Conservation (phyloP, 1,284 basidiomycete species). For the Hemileia vastatrix region DNA sequence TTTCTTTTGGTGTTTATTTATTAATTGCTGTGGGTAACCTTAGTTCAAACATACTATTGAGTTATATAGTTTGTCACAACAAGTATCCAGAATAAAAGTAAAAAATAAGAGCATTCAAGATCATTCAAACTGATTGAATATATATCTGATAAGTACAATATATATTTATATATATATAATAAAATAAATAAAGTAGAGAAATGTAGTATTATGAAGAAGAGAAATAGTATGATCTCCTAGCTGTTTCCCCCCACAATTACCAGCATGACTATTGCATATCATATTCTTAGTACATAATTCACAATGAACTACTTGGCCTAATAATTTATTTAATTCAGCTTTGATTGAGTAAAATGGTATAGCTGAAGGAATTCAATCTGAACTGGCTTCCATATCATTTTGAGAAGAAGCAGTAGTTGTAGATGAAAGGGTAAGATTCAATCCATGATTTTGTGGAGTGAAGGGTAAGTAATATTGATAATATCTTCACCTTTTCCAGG, state of each 20-base stretch:
- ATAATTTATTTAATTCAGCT: slow-evolving; percentile 2
- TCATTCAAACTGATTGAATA: background rate
- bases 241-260: slow-evolving; percentile 2
- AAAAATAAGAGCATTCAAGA: background rate
- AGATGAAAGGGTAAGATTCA: background rate
- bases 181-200: background rate
- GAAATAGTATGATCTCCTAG: background rate
- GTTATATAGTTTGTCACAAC: no score
- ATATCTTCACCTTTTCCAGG: slow-evolving; percentile 14
- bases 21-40: slow-evolving; percentile 2
- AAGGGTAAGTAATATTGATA: slow-evolving; percentile 7
- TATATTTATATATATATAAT: no score
- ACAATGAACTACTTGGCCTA: slow-evolving; percentile 18
- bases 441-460: background rate
- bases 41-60: slow-evolving; percentile 2
- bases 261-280: slow-evolving; percentile 1
- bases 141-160: no score
- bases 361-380: no score
- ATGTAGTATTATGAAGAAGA: background rate
- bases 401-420: no score
- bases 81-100: no score
- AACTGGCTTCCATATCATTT: no score
- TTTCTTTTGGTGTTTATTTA: no score
- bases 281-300: slow-evolving; percentile 3
- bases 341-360: no score